phyloP scores from a whole-genome alignment of 202 grass and related monocot genomes.

The Zoysia matrella region DNA sequence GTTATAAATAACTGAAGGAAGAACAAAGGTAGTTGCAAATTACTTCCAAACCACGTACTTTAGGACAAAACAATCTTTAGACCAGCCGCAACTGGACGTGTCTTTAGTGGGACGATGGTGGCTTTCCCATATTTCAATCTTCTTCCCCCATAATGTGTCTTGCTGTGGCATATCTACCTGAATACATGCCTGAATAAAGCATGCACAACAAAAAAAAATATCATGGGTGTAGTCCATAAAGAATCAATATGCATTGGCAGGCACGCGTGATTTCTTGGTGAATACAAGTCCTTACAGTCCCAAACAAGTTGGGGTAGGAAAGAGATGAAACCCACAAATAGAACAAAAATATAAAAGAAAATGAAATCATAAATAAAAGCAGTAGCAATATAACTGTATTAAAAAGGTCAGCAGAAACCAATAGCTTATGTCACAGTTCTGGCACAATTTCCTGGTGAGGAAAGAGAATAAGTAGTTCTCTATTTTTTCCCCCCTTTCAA shows the following conservation, averaged over 20 bases:
- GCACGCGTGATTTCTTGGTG: conserved; percentile 26
- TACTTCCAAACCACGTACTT: conserved; percentile 58
- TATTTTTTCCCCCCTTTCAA: too few species aligned
- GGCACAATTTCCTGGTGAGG: not conserved
- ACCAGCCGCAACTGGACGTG: conserved; percentile 24
- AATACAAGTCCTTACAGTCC: not conserved
- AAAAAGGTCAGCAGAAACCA: not conserved
- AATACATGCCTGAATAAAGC: conserved; percentile 60
- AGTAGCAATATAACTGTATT: too few species aligned
- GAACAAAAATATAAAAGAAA: not conserved
- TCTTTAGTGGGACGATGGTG: conserved; percentile 48
- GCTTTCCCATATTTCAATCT: conserved; percentile 57
- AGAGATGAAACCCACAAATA: not conserved
- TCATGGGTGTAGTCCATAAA: conserved; percentile 10
- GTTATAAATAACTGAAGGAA: conserved; percentile 29
- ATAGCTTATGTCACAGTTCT: not conserved
- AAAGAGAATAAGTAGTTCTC: not conserved
- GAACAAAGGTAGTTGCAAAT: not conserved
- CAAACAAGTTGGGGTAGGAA: not conserved
- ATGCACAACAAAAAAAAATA: conserved; percentile 18
- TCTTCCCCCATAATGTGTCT: conserved; percentile 61
- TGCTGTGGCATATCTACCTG: conserved; percentile 55
- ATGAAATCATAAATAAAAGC: not conserved
- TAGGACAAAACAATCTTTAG: conserved; percentile 51
- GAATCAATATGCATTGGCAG: conserved; percentile 32